A percentile compares a stretch with the other conserved stretches of the same genome.
These are phyloP conservation scores for Zizania palustris DNA, from an alignment of 202 grass and related monocot genomes.

Conservation along the genomic window DNA sequence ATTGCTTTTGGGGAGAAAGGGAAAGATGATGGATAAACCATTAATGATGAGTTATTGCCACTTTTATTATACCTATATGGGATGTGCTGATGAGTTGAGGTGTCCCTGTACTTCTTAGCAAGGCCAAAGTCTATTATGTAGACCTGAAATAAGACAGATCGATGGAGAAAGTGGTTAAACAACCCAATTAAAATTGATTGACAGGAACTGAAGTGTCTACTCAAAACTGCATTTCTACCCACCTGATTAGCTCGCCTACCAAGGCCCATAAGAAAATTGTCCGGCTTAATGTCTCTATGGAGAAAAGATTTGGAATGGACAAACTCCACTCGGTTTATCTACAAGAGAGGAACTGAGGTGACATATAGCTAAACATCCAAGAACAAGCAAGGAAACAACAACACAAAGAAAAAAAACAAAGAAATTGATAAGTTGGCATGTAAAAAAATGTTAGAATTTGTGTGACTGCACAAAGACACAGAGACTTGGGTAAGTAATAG, in stretches of 20 bases:
- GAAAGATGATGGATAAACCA: neutral
- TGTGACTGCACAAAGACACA: neutral
- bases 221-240: slow-evolving; percentile 3
- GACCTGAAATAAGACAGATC: slow-evolving; percentile 54
- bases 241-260: slow-evolving; percentile 92
- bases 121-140: slow-evolving; percentile 98
- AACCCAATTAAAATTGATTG: slow-evolving; percentile 29
- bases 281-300: slow-evolving; percentile 93
- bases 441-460: neutral
- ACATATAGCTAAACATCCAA: slow-evolving; percentile 24
- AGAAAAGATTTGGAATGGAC: slow-evolving; percentile 94
- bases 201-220: neutral
- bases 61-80: slow-evolving; percentile 67
- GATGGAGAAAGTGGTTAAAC: slow-evolving; percentile 33
- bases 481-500: neutral
- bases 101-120: slow-evolving; percentile 97
- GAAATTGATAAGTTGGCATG: neutral
- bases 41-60: neutral
- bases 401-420: neutral
- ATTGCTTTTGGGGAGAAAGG: neutral
- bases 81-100: slow-evolving; percentile 87
- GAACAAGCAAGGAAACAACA: neutral
- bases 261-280: slow-evolving; percentile 99
- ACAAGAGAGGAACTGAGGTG: slow-evolving; percentile 1
- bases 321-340: slow-evolving; percentile 96